Evolutionary conservation across 352 stramenopile species (phyloP), one percentile per base, ranked within the genome.

Genomic region (Pythium pyrilobum): DNA sequence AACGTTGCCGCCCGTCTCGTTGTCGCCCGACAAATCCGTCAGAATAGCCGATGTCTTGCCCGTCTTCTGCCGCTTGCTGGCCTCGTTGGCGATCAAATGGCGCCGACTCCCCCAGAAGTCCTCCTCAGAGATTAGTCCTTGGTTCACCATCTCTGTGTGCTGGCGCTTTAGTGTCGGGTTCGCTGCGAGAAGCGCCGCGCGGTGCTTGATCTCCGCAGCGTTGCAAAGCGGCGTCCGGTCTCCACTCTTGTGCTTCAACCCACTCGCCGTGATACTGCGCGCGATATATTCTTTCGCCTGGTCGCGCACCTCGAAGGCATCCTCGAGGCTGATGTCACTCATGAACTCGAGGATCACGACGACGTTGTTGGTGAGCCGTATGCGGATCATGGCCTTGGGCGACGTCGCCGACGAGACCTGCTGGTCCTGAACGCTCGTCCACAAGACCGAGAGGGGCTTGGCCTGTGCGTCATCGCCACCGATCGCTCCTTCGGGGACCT

Each of bases 91-190:
- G 55, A 95, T 85, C 44, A 95, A 75, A 58, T 94, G 81, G 8
- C 80, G 77, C 4, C 81, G 77, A 40, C 76, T 87, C n/a, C 78
- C 69, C 84, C 84, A 94, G 59, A 94, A 94, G 46, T 94, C 84
- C 56, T 89, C 76, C 43, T 94, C 84, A 0, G 79, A 87, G 49
- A 94, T 94, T 2, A 94, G 63, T 18, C 81, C 84, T 33, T 90
- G 74, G 62, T 88, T 90, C 41, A 94, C 84, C 84, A 94, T 94
- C 57, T 94, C 84, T 13, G 67, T 90, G 58, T 94, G 81, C 49
- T 94, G 84, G 5, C 84, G 68, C 57, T 94, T 94, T 21, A 94
- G 80, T 23, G 77, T 84, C 33, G 77, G 69, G 38, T 86, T 85
- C 28, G 80, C 70, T 8, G 82, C 81, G 18, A 94, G 62, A 31